phyloP scores from a whole-genome alignment of 495 filamentous ascomycete species.

The Neurospora sp. region DNA sequence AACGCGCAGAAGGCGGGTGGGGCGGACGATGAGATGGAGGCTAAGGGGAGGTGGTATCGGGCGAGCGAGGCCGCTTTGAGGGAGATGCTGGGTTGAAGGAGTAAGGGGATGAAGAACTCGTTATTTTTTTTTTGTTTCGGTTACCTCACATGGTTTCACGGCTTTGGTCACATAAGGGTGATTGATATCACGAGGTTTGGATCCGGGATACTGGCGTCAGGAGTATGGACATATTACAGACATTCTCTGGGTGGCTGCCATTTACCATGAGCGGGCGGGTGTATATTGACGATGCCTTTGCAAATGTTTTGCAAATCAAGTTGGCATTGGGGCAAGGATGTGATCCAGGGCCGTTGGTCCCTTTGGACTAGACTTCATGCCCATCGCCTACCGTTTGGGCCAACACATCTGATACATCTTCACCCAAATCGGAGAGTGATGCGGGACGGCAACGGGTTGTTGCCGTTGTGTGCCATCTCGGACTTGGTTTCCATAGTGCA shows the following conservation, averaged over 20 bases:
- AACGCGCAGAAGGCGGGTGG: conserved; percentile 38
- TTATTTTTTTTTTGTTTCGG: not conserved
- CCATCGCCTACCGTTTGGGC: not conserved
- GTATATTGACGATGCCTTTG: not conserved
- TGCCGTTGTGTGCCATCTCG: not conserved
- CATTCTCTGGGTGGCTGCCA: not conserved
- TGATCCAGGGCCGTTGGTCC: not conserved
- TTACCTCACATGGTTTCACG: not conserved
- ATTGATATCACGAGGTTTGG: not conserved
- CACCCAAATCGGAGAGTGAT: not conserved
- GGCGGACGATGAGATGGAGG: conserved; percentile 70
- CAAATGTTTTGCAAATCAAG: not conserved
- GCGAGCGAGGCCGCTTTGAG: conserved; percentile 59
- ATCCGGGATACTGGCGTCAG: not conserved
- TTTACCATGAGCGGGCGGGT: not conserved
- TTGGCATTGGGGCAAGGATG: not conserved
- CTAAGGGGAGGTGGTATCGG: conserved; percentile 72
- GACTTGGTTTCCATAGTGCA: not conserved
- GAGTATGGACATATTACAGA: not conserved
- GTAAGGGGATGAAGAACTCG: not conserved
- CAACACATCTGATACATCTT: not conserved
- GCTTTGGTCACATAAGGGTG: not conserved
- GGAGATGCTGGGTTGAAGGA: conserved; percentile 43
- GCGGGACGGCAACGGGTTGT: not conserved
- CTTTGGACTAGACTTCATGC: not conserved